Percentiles rank a stretch among this genome's conserved stretches.
phyloP scores from a whole-genome alignment of 75 land plant species.

The Azolla pinnata region DNA sequence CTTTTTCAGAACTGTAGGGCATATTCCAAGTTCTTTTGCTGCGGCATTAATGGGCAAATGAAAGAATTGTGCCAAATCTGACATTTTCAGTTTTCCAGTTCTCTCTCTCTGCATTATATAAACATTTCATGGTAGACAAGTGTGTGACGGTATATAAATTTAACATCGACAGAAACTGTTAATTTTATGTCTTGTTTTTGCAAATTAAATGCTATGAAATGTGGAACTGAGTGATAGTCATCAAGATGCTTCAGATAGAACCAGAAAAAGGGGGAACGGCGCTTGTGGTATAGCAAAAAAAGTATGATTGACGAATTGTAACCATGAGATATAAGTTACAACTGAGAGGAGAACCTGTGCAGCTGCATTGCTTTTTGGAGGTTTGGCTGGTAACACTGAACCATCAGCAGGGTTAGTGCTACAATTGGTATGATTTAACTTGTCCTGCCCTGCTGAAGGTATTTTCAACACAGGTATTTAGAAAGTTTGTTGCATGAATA shows the following conservation, averaged over 20 bases:
- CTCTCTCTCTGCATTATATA: slow-evolving; percentile 56
- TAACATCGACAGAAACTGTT: no score
- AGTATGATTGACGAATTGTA: no score
- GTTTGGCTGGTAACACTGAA: slow-evolving; percentile 26
- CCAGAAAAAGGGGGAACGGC: no score
- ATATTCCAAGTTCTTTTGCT: slow-evolving; percentile 50
- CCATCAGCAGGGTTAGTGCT: slow-evolving; percentile 22
- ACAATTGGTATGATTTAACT: slow-evolving; percentile 13
- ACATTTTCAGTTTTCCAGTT: slow-evolving; percentile 49
- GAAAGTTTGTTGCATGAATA: background rate
- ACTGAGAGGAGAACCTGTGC: slow-evolving; percentile 27
- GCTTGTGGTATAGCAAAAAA: no score
- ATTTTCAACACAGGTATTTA: no score
- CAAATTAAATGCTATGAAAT: no score
- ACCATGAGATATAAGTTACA: background rate
- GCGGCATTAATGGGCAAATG: slow-evolving; percentile 73
- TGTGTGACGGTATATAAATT: no score
- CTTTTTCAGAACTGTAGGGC: slow-evolving; percentile 73
- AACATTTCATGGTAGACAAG: background rate
- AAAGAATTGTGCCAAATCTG: slow-evolving; percentile 47
- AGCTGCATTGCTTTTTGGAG: slow-evolving; percentile 47
- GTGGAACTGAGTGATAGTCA: no score
- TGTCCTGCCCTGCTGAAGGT: slow-evolving; percentile 19
- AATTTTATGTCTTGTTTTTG: no score
- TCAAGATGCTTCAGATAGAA: no score